These are phyloP conservation scores for Mortierella polycephala DNA, from an alignment of 371 early-diverging fungal genomes.

Conservation along the genomic window DNA sequence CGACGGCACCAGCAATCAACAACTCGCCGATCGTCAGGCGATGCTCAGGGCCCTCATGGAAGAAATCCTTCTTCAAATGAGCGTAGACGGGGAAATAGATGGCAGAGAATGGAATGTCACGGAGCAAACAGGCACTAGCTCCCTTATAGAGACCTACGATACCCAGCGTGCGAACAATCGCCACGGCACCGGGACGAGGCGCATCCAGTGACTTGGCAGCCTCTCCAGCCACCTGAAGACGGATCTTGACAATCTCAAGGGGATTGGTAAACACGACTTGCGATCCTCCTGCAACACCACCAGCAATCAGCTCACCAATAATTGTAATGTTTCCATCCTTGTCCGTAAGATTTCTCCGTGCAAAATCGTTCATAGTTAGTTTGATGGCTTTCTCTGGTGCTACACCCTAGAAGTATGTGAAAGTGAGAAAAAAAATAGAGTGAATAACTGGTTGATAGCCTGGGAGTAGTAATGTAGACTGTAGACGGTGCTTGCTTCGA, in stretches of 20 bases:
- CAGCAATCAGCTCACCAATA: conserved; percentile 85
- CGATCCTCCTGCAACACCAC: conserved; percentile 91
- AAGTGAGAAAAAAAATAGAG: neutral
- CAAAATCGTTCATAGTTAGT: conserved; percentile 95
- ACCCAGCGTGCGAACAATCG: conserved; percentile 92
- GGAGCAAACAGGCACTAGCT: conserved; percentile 91
- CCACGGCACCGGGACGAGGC: conserved; percentile 81
- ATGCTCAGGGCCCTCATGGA: conserved; percentile 85
- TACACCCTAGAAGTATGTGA: conserved; percentile 29
- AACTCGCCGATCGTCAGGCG: conserved; percentile 83
- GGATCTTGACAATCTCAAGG: conserved; percentile 98
- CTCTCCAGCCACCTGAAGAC: conserved; percentile 93
- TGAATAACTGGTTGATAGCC: neutral
- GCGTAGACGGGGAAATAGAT: conserved; percentile 98
- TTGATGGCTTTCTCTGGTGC: conserved; percentile 99
- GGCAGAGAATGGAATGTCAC: conserved; percentile 97
- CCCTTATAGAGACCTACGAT: conserved; percentile 96
- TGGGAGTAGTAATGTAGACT: no score
- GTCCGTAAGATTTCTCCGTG: conserved; percentile 76
- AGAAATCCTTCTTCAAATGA: conserved; percentile 83
- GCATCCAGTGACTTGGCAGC: conserved; percentile 67
- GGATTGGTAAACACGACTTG: conserved; percentile 93
- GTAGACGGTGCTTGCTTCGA: neutral
- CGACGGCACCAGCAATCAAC: conserved; percentile 91
- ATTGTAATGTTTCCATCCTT: conserved; percentile 75